Evolutionary conservation across 2,329 filamentous ascomycete species (phyloP), one percentile per base, ranked within the genome.

Genomic region (Leptodontidium sp.): DNA sequence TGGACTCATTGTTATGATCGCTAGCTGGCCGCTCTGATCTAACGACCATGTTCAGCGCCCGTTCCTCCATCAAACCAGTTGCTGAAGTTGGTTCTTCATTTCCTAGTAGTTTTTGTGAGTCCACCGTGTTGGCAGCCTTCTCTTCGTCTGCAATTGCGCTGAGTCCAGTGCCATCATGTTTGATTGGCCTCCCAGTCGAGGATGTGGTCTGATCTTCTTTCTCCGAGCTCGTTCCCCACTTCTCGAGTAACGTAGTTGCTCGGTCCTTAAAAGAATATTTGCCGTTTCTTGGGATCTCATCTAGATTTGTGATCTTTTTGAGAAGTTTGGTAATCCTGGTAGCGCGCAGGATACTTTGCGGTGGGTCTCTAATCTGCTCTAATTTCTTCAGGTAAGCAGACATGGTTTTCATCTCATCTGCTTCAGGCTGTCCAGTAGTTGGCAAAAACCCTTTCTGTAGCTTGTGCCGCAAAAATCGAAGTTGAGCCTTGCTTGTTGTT

Each of bases 401-500:
- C 40, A 66, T 50, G 29, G 4, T 38, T 59, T 59, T 50, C 24
- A 66, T 66, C 14, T 66, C 26, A 5, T 66, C 17, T 49, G 26
- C 15, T 50, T 59, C 29, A 21, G 53, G 64, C 52, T 52, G 4
- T 45, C 53, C 21, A 35, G 2, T 26, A 9, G 1, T 17, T 47
- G 40, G 52, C 53, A 66, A 61, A 52, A 66, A 55, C 26, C 52
- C 53, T 38, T 49, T 61, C 21, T 66, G 26, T 52, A 66, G 53
- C 55, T 53, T 47, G 32, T 49, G n/a, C 21, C 53, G 64, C 64
- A 66, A 40, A 59, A 47, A 15, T 40, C 55, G 53, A 66, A 66
- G 40, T 52, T 49, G 32, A 38, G 29, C 15, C 53, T 57, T 38
- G 29, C 15, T 38, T 57, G 15, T 38, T 57, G 17, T 57, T 57